A percentile compares a stretch with the other conserved stretches of the same genome.
phyloP scores from a whole-genome alignment of 2,329 filamentous ascomycete genomes.

The Phyllosticta capitalensis region DNA sequence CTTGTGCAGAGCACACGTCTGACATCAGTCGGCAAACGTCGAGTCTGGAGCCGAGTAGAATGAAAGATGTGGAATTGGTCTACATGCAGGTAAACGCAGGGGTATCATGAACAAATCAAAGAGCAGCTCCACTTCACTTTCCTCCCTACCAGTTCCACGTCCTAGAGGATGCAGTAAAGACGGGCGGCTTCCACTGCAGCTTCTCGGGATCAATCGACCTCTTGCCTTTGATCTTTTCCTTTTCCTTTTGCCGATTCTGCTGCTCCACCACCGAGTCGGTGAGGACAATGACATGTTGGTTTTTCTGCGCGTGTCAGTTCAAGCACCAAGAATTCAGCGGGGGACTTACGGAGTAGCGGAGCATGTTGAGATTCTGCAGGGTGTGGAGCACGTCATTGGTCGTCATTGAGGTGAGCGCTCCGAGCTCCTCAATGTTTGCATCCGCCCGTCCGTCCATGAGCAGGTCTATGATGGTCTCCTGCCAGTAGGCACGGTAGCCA shows the following conservation, averaged over 20 bases:
- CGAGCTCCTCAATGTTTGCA: slow-evolving; percentile 79
- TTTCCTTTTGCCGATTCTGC: slow-evolving; percentile 62
- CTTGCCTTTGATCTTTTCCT: slow-evolving; percentile 68
- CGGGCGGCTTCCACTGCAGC: slow-evolving; percentile 91
- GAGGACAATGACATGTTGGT: slow-evolving; percentile 91
- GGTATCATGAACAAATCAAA: slow-evolving; percentile 1
- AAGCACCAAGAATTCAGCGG: neutral
- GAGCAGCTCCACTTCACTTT: neutral
- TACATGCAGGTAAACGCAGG: neutral
- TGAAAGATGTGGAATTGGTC: neutral
- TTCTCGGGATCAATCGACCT: slow-evolving; percentile 65
- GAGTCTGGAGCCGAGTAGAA: neutral
- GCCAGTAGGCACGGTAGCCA: slow-evolving; percentile 96
- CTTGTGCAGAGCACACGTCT: neutral
- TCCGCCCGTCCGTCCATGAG: slow-evolving; percentile 60
- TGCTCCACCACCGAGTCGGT: slow-evolving; percentile 69
- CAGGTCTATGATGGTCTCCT: slow-evolving; percentile 82
- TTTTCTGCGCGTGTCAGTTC: slow-evolving; percentile 45
- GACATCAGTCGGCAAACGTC: neutral
- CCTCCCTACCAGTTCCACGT: slow-evolving; percentile 84
- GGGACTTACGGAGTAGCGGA: slow-evolving; percentile 64
- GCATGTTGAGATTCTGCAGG: slow-evolving; percentile 85
- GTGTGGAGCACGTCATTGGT: slow-evolving; percentile 94
- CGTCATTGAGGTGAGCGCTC: slow-evolving; percentile 79
- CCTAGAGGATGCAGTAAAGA: slow-evolving; percentile 79